Evolutionary conservation across 495 filamentous ascomycete genomes (phyloP).

Genomic region (Umbilicaria muhlenbergii): DNA sequence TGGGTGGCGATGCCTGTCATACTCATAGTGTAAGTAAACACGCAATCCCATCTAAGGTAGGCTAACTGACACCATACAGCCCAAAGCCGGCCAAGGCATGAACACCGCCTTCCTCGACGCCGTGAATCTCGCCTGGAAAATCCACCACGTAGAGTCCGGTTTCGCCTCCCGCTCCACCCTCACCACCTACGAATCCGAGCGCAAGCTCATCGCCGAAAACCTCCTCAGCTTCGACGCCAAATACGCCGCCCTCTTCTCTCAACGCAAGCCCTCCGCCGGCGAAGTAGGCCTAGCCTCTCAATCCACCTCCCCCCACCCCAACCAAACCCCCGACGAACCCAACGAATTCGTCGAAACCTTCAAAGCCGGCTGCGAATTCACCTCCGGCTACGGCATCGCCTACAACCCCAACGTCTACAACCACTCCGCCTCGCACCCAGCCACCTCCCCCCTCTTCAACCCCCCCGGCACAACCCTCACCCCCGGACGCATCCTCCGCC

Average conservation of each 20-base stretch:
- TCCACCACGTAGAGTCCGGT: constrained; percentile 46
- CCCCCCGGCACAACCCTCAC: constrained; percentile 42
- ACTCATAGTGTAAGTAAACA: constrained; percentile 41
- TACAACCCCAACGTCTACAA: constrained; percentile 51
- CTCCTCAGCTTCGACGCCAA: constrained; percentile 60
- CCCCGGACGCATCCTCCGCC: constrained; percentile 56
- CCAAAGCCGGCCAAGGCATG: constrained; percentile 45
- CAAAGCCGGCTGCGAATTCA: constrained; percentile 51
- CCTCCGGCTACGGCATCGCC: constrained; percentile 47
- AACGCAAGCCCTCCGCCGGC: constrained; percentile 38
- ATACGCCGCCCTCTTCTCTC: constrained; percentile 38
- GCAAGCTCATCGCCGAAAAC: constrained; percentile 49
- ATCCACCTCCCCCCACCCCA: constrained; percentile 9
- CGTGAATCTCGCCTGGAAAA: constrained; percentile 68
- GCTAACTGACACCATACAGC: constrained; percentile 14
- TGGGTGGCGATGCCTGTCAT: constrained; percentile 45
- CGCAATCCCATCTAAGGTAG: background rate
- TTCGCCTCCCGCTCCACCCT: constrained; percentile 39
- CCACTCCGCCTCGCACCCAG: constrained; percentile 56
- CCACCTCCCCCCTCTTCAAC: constrained; percentile 51
- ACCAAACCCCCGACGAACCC: constrained; percentile 22
- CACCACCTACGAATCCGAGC: constrained; percentile 54
- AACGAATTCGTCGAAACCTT: constrained; percentile 50
- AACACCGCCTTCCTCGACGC: constrained; percentile 33
- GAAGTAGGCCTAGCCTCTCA: constrained; percentile 36